Evolutionary conservation across 2,329 filamentous ascomycete species (phyloP).

Genomic region (Apiospora pterosperma): DNA sequence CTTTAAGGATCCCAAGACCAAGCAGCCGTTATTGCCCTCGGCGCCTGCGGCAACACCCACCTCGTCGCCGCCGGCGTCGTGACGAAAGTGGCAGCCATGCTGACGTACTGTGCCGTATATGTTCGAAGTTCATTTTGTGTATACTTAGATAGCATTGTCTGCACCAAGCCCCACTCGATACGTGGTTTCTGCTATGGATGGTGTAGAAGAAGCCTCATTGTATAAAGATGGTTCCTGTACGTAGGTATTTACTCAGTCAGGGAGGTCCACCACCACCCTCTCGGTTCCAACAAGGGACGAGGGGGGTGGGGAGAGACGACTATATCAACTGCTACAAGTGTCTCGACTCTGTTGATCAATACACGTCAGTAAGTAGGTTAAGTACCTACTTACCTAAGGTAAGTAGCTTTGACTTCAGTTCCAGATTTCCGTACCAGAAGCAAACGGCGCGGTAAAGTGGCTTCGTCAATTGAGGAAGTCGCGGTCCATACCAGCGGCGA

Average conservation of each 20-base stretch:
- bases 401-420: no score
- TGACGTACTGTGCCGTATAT: neutral
- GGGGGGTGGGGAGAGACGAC: no score
- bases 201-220: neutral
- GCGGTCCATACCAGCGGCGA: no score
- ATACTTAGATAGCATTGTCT: neutral
- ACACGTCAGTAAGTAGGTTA: neutral
- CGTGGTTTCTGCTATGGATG: neutral
- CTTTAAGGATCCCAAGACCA: conserved; percentile 54
- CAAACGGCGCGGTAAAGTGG: no score
- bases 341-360: neutral
- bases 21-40: conserved; percentile 47
- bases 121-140: neutral
- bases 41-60: conserved; percentile 23
- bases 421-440: no score
- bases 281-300: neutral
- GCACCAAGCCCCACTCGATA: neutral
- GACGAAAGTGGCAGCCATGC: neutral
- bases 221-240: neutral
- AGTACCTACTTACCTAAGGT: no score
- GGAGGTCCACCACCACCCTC: neutral
- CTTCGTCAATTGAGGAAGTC: no score
- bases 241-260: neutral
- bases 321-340: neutral
- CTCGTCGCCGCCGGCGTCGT: conserved; percentile 20